Percentiles rank a stretch among this genome's conserved stretches.
These are phyloP conservation scores for Solanum paucissectum DNA, from an alignment of 257 asterid species.

Conservation along the genomic window DNA sequence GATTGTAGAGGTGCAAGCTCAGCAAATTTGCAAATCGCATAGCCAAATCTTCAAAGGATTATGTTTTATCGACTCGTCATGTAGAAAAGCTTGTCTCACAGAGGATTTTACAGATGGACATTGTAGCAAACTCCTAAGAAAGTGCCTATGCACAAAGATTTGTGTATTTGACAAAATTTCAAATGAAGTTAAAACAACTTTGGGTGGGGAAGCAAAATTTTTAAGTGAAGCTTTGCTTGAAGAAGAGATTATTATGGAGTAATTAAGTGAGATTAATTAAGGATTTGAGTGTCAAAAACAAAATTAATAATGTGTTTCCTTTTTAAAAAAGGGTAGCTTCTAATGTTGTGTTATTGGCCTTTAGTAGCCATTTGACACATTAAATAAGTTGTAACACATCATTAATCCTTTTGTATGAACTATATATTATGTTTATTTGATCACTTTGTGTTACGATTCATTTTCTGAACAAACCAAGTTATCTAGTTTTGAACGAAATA, in stretches of 20 bases:
- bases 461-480: too few species aligned
- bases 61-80: not conserved
- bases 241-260: not conserved
- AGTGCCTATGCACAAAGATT: not conserved
- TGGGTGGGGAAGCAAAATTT: not conserved
- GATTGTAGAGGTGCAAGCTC: not conserved
- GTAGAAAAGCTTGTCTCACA: not conserved
- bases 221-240: not conserved
- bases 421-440: too few species aligned
- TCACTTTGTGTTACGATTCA: too few species aligned
- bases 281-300: not conserved
- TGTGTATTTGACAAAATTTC: not conserved
- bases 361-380: too few species aligned
- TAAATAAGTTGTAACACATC: too few species aligned
- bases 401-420: too few species aligned
- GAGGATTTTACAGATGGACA: not conserved
- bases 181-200: not conserved
- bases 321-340: too few species aligned
- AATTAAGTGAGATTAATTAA: not conserved
- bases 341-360: not conserved
- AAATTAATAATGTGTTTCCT: too few species aligned
- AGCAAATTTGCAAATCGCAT: too few species aligned
- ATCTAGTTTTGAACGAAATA: too few species aligned
- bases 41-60: not conserved
- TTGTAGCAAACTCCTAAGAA: not conserved